A percentile compares a stretch with the other conserved stretches of the same genome.
These are phyloP conservation scores for Lepidium didymum DNA, from an alignment of 345 rosid genomes.

Conservation along the genomic window DNA sequence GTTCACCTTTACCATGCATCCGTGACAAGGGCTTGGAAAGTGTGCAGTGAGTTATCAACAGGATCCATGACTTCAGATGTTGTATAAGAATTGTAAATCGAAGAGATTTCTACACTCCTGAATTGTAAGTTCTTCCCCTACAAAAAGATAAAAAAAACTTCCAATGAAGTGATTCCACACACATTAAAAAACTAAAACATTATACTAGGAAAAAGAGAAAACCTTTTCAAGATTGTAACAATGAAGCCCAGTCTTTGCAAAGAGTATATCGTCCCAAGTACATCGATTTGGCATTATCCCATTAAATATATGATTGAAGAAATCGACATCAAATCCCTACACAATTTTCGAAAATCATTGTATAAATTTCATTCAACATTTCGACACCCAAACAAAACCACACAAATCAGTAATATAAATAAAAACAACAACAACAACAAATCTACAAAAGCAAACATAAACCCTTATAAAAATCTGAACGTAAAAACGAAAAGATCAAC, in stretches of 20 bases:
- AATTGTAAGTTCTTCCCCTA: background rate
- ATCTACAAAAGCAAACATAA: background rate
- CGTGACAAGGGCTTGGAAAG: background rate
- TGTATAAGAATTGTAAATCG: background rate
- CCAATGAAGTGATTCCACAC: too few species aligned
- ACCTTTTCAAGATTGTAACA: background rate
- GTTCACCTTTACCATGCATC: background rate
- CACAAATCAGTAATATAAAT: too few species aligned
- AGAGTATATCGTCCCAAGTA: background rate
- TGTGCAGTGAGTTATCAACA: background rate
- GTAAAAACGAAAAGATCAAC: too few species aligned
- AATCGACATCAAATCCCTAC: constrained; percentile 8
- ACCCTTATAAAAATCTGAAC: too few species aligned
- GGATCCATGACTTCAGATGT: background rate
- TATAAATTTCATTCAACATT: too few species aligned
- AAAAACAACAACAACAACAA: too few species aligned
- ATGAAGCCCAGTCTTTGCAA: background rate
- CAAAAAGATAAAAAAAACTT: too few species aligned
- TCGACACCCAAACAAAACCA: background rate
- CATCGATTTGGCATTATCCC: background rate
- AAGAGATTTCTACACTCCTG: background rate
- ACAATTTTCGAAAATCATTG: background rate
- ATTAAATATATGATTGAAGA: background rate
- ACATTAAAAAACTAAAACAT: too few species aligned
- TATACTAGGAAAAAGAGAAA: too few species aligned